These are phyloP conservation scores for Penicillium goetzii DNA, from an alignment of 495 filamentous ascomycete genomes.

Conservation along the genomic window DNA sequence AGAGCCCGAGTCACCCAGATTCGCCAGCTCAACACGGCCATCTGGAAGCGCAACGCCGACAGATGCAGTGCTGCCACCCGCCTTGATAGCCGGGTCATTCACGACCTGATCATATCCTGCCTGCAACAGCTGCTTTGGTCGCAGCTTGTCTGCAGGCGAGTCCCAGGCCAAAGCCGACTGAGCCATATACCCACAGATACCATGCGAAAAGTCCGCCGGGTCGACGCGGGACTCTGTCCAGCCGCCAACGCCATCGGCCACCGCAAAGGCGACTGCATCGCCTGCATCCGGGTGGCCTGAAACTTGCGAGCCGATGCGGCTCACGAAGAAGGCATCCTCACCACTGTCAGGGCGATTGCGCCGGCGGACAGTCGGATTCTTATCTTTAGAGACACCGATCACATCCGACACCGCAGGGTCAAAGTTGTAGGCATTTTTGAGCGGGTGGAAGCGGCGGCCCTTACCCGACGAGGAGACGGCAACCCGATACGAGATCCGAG, in stretches of 20 bases:
- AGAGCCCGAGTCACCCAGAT: slow-evolving; percentile 97
- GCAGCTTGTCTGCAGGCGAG: slow-evolving; percentile 48
- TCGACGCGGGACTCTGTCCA: slow-evolving; percentile 92
- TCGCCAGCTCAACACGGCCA: slow-evolving; percentile 82
- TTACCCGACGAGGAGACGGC: slow-evolving; percentile 74
- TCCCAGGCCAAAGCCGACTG: slow-evolving; percentile 61
- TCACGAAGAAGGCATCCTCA: slow-evolving; percentile 96
- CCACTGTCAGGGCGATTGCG: slow-evolving; percentile 71
- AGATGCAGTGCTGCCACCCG: slow-evolving; percentile 88
- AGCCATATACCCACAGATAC: slow-evolving; percentile 91
- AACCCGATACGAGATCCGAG: slow-evolving; percentile 51
- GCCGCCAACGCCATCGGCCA: slow-evolving; percentile 94
- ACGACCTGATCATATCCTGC: slow-evolving; percentile 80
- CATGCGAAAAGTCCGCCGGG: slow-evolving; percentile 92
- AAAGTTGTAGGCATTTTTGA: slow-evolving; percentile 74
- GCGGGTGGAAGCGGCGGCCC: slow-evolving; percentile 69
- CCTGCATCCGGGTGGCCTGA: slow-evolving; percentile 31
- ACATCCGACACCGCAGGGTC: slow-evolving; percentile 61
- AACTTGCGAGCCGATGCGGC: slow-evolving; percentile 59
- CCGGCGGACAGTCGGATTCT: slow-evolving; percentile 36
- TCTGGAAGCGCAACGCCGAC: slow-evolving; percentile 71
- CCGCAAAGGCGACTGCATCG: slow-evolving; percentile 70
- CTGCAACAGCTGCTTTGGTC: slow-evolving; percentile 75
- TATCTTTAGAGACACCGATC: slow-evolving; percentile 50
- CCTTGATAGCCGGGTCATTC: slow-evolving; percentile 68